These are phyloP conservation scores for Botrytis hyacinthi DNA, from an alignment of 2,329 filamentous ascomycete genomes.

Conservation along the genomic window DNA sequence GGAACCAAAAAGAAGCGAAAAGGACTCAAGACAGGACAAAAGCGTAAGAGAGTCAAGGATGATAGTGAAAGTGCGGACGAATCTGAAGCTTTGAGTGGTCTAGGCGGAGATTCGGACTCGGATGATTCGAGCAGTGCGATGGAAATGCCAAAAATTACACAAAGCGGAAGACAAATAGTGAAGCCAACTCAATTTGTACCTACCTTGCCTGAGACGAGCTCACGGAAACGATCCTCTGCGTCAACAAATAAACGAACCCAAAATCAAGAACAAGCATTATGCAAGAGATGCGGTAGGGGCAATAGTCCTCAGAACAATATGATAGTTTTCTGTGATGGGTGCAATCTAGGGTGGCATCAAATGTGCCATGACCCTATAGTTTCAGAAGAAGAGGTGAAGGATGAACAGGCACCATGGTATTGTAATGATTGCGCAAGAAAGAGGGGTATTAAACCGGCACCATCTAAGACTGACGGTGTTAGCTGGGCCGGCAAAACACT, in stretches of 20 bases:
- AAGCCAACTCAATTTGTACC: constrained; percentile 65
- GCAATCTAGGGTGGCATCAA: constrained; percentile 77
- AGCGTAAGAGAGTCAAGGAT: constrained; percentile 37
- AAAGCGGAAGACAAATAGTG: constrained; percentile 70
- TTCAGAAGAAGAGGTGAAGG: constrained; percentile 63
- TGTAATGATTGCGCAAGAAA: constrained; percentile 60
- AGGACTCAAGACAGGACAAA: constrained; percentile 30
- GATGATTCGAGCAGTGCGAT: constrained; percentile 46
- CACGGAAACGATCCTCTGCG: constrained; percentile 40
- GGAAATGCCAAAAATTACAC: constrained; percentile 62
- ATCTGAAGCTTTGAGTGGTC: constrained; percentile 36
- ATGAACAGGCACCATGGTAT: constrained; percentile 68
- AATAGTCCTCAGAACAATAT: constrained; percentile 71
- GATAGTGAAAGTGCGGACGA: constrained; percentile 36
- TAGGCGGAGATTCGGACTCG: constrained; percentile 41
- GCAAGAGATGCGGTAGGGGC: constrained; percentile 69
- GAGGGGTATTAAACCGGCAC: constrained; percentile 45
- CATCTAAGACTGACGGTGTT: constrained; percentile 31
- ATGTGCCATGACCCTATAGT: constrained; percentile 77
- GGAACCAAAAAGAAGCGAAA: constrained; percentile 28
- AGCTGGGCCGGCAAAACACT: constrained; percentile 38
- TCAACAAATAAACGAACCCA: constrained; percentile 55
- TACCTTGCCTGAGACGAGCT: constrained; percentile 46
- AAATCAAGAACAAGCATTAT: constrained; percentile 56
- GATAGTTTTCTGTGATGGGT: constrained; percentile 84